phyloP scores from a whole-genome alignment of 371 early-diverging fungal genomes.

The Parasitella parasitica region DNA sequence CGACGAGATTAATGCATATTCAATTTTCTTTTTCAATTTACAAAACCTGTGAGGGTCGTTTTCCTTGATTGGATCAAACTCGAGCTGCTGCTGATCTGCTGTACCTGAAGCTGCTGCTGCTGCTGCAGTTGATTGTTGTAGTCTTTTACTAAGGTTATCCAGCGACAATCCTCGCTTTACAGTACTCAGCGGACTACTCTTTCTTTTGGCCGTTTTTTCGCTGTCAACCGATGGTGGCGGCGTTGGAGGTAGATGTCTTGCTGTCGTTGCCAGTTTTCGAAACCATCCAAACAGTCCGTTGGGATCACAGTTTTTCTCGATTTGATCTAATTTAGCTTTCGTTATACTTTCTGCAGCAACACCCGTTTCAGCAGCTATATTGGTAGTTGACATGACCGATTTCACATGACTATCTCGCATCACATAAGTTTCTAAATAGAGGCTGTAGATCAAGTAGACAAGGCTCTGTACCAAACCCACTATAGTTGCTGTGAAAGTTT shows the following conservation, averaged over 20 bases:
- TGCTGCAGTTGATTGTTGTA: not conserved
- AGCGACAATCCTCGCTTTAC: constrained; percentile 6
- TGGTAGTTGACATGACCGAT: constrained; percentile 9
- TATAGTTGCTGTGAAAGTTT: not conserved
- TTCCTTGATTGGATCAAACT: not conserved
- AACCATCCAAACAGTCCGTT: constrained; percentile 5
- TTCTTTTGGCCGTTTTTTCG: constrained; percentile 27
- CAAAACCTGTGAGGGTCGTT: constrained; percentile 25
- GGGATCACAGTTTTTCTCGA: not conserved
- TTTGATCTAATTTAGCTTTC: not conserved
- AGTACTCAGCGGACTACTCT: constrained; percentile 16
- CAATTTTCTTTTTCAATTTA: constrained; percentile 48
- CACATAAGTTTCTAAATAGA: constrained; percentile 28
- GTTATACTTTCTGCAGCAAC: not conserved
- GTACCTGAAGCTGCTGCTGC: no score
- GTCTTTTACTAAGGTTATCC: not conserved
- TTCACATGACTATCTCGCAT: constrained; percentile 27
- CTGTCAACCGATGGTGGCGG: constrained; percentile 1
- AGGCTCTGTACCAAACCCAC: not conserved
- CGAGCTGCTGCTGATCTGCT: not conserved
- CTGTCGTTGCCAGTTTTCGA: not conserved
- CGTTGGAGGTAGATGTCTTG: not conserved
- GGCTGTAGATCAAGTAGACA: constrained; percentile 18
- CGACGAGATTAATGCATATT: constrained; percentile 54
- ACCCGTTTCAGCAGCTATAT: not conserved